phyloP scores from a whole-genome alignment of 495 filamentous ascomycete species.

The Penicillium mononematosum region DNA sequence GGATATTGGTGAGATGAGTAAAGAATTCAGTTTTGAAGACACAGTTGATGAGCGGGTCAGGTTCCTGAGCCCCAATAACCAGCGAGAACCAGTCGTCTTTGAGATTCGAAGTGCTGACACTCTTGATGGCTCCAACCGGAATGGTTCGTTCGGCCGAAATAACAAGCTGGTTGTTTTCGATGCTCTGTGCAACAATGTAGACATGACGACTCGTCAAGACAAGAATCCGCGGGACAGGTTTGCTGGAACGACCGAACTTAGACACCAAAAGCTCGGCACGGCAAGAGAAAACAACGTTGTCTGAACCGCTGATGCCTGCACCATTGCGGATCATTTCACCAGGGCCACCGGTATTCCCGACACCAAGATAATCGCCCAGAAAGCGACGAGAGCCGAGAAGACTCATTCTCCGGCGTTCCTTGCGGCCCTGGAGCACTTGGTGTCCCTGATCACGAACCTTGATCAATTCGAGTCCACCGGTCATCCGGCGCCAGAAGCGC shows the following conservation, averaged over 20 bases:
- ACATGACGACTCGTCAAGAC: slow-evolving; percentile 84
- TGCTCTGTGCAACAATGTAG: slow-evolving; percentile 79
- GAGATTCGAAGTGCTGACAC: slow-evolving; percentile 70
- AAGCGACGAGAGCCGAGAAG: slow-evolving; percentile 88
- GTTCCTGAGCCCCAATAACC: slow-evolving; percentile 83
- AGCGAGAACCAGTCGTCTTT: slow-evolving; percentile 97
- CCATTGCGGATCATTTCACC: slow-evolving; percentile 77
- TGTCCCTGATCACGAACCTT: slow-evolving; percentile 90
- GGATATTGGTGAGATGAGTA: slow-evolving; percentile 74
- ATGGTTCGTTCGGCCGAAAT: slow-evolving; percentile 81
- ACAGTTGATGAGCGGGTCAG: slow-evolving; percentile 89
- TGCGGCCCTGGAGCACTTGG: slow-evolving; percentile 73
- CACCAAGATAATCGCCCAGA: slow-evolving; percentile 91
- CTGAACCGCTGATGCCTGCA: slow-evolving; percentile 63
- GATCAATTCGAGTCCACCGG: slow-evolving; percentile 81
- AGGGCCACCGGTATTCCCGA: slow-evolving; percentile 74
- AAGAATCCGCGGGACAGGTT: slow-evolving; percentile 80
- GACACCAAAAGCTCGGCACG: slow-evolving; percentile 83
- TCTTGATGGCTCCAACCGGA: slow-evolving; percentile 82
- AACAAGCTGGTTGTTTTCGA: slow-evolving; percentile 77
- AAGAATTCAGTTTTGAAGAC: slow-evolving; percentile 97
- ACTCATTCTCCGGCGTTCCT: slow-evolving; percentile 88
- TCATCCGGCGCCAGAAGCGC: slow-evolving; percentile 89
- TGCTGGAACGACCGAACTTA: slow-evolving; percentile 94
- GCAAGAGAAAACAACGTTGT: slow-evolving; percentile 83